These are phyloP conservation scores for Physcomitrellopsis africana DNA, from an alignment of 225 moss, liverwort and hornwort species.

Conservation along the genomic window DNA sequence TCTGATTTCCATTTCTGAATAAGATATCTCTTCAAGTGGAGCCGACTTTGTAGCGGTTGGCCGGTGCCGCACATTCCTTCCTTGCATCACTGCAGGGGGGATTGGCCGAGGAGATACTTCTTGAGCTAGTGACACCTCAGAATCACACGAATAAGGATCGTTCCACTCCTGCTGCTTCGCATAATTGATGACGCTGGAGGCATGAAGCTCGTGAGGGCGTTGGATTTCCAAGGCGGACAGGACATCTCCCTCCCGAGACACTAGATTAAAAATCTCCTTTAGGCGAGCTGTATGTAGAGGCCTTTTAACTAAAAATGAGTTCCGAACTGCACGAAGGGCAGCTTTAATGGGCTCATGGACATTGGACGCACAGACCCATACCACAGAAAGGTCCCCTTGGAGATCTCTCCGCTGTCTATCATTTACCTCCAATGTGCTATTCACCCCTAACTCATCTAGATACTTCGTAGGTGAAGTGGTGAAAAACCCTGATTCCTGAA, in stretches of 20 bases:
- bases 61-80: constrained; percentile 44
- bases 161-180: constrained; percentile 64
- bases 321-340: constrained; percentile 52
- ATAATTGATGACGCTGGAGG: constrained; percentile 51
- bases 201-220: constrained; percentile 37
- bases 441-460: constrained; percentile 49
- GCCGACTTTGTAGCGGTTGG: constrained; percentile 47
- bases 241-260: constrained; percentile 38
- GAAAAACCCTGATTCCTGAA: constrained; percentile 51
- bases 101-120: constrained; percentile 24
- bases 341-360: constrained; percentile 68
- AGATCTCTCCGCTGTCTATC: constrained; percentile 27
- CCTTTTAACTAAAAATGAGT: constrained; percentile 67
- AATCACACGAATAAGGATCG: constrained; percentile 52
- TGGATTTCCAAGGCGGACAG: constrained; percentile 31
- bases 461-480: constrained; percentile 29
- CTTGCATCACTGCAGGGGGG: constrained; percentile 15
- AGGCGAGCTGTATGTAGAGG: constrained; percentile 73
- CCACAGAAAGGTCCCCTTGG: constrained; percentile 52
- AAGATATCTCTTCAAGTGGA: constrained; percentile 45
- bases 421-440: constrained; percentile 53
- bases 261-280: constrained; percentile 68
- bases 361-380: constrained; percentile 76
- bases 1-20: constrained; percentile 48
- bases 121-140: constrained; percentile 41